Evolutionary conservation across 805 yeast species (phyloP).

Genomic region (Saccharomyces kudriavzevii): DNA sequence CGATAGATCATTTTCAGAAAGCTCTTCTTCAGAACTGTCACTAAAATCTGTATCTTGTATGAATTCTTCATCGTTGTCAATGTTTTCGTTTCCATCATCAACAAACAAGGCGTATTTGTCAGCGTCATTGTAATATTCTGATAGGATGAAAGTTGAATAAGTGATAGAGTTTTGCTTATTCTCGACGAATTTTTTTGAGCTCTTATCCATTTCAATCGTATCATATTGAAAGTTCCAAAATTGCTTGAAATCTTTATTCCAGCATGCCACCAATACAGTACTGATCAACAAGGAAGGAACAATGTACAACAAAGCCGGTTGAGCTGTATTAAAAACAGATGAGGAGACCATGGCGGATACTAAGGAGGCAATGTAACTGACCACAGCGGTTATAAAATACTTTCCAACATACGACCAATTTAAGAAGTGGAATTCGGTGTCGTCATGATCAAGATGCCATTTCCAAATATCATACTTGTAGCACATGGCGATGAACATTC

Average conservation of each 20-base stretch:
- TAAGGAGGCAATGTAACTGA: slow-evolving; percentile 44
- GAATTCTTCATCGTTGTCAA: neutral
- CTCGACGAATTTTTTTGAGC: slow-evolving; percentile 1
- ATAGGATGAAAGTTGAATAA: slow-evolving; percentile 14
- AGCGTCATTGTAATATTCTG: slow-evolving; percentile 3
- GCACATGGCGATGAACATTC: slow-evolving; percentile 41
- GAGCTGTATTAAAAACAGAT: slow-evolving; percentile 38
- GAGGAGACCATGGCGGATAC: slow-evolving; percentile 36
- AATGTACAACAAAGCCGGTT: slow-evolving; percentile 60
- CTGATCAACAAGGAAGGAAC: slow-evolving; percentile 41
- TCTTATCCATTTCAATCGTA: slow-evolving; percentile 9
- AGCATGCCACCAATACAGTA: slow-evolving; percentile 30
- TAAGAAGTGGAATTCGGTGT: slow-evolving; percentile 34
- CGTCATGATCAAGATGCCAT: slow-evolving; percentile 27
- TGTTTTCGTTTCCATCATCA: slow-evolving; percentile 8
- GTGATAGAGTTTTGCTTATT: slow-evolving; percentile 16
- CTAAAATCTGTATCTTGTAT: neutral
- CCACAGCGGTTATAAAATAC: slow-evolving; percentile 40
- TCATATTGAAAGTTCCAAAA: slow-evolving; percentile 35
- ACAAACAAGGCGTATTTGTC: slow-evolving; percentile 8
- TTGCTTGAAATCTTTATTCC: slow-evolving; percentile 34
- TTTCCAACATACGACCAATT: slow-evolving; percentile 31
- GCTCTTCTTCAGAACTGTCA: neutral
- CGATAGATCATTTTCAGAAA: neutral
- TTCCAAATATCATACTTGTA: slow-evolving; percentile 44